Percentiles rank a stretch among this genome's conserved stretches.
phyloP scores from a whole-genome alignment of 176 grass and related monocot genomes.

The Cymbopogon citratus region DNA sequence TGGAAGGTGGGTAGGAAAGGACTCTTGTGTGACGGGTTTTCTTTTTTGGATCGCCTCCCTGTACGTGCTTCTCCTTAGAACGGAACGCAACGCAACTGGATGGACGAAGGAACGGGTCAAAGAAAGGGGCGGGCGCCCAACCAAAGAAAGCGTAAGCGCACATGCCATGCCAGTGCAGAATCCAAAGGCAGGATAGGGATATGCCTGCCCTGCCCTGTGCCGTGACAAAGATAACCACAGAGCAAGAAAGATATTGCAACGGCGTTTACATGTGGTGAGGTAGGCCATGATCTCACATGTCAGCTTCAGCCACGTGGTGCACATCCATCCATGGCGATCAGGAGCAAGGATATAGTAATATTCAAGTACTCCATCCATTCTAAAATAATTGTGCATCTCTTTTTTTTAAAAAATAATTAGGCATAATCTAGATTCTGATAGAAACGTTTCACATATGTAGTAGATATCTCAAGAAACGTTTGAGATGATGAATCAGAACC shows the following conservation, averaged over 20 bases:
- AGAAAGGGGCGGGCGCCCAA: conserved; percentile 26
- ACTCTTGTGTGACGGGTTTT: background rate
- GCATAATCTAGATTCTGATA: too few relatives aligned
- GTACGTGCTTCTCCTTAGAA: background rate
- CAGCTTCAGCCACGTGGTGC: background rate
- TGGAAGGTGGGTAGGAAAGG: conserved; percentile 26
- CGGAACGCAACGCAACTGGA: too few relatives aligned
- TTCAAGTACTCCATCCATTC: background rate
- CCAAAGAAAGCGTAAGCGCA: conserved; percentile 31
- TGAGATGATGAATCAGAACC: too few relatives aligned
- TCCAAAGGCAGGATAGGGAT: conserved; percentile 11
- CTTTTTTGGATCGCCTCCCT: background rate
- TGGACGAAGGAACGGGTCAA: conserved; percentile 17
- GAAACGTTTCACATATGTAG: too few relatives aligned
- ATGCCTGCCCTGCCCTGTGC: background rate
- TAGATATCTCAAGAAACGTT: too few relatives aligned
- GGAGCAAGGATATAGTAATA: background rate
- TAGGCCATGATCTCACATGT: background rate
- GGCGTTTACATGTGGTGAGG: background rate
- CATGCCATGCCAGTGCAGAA: conserved; percentile 32
- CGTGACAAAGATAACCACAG: background rate
- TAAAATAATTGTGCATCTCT: too few relatives aligned
- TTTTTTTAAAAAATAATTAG: background rate
- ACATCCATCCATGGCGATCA: background rate
- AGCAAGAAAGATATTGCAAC: background rate